phyloP scores from a whole-genome alignment of 306 rosid species.

The Casuarina glauca region DNA sequence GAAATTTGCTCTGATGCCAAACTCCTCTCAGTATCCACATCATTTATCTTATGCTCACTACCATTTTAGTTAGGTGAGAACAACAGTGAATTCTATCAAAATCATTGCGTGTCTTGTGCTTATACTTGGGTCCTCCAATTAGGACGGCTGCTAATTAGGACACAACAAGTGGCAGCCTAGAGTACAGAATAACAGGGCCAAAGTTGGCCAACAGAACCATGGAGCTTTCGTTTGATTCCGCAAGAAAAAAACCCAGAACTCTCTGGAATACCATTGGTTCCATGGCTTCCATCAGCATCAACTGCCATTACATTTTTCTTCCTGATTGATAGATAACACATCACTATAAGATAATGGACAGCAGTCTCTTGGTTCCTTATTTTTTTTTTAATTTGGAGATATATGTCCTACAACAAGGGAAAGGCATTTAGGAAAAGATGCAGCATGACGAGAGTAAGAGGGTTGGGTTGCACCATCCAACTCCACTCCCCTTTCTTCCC shows the following conservation, averaged over 20 bases:
- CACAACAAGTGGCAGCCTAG: slow-evolving; percentile 32
- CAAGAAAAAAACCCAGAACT: slow-evolving; percentile 52
- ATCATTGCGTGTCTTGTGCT: slow-evolving; percentile 33
- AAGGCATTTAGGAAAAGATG: slow-evolving; percentile 14
- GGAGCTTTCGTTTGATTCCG: slow-evolving; percentile 56
- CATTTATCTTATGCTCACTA: slow-evolving; percentile 74
- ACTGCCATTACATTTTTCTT: slow-evolving; percentile 64
- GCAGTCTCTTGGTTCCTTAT: slow-evolving; percentile 46
- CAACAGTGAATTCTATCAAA: slow-evolving; percentile 28
- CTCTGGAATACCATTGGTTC: slow-evolving; percentile 78
- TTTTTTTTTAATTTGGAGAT: slow-evolving; percentile 48
- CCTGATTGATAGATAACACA: slow-evolving; percentile 57
- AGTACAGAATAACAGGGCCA: slow-evolving; percentile 37
- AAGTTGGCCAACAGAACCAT: slow-evolving; percentile 53
- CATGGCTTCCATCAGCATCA: slow-evolving; percentile 64
- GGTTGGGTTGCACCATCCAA: too few relatives aligned
- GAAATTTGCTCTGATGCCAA: slow-evolving; percentile 44
- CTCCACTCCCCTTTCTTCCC: too few relatives aligned
- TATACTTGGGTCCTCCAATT: slow-evolving; percentile 43
- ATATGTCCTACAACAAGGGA: slow-evolving; percentile 60
- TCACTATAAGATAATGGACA: slow-evolving; percentile 67
- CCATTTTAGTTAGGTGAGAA: slow-evolving; percentile 42
- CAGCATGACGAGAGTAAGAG: not conserved
- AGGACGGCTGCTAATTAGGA: slow-evolving; percentile 50
- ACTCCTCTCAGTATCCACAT: slow-evolving; percentile 69